Base-by-base conservation (phyloP, 2,329 filamentous ascomycete genomes). In the Aureobasidium vineae region DNA sequence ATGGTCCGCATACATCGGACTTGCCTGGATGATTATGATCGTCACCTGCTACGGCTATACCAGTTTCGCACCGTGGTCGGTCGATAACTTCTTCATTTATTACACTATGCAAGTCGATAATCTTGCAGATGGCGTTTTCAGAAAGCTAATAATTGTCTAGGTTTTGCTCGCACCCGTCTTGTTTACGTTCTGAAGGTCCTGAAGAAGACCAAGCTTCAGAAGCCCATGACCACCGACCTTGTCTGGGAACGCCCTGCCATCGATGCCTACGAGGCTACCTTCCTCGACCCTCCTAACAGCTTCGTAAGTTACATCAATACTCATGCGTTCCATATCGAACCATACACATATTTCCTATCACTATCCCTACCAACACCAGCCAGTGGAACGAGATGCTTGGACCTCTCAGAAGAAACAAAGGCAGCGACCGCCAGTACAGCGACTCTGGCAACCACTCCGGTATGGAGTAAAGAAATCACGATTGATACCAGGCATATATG, bases 171-270 rank as follows among this genome's bases (percentile, higher is more conserved):
- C 82, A 0, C 80, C 82, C 8, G 72, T 85, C 41, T 76, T 86
- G 33, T 89, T 83, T 73, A 63, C 82, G 23, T 79, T 80, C 71
- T 91, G 86, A 91, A 90, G 77, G 8, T 90, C 1, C 23, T 86
- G 73, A 85, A 87, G 78, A 79, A 79, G 66, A 90, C 87, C 1
- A 81, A 80, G 67, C 78, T 84, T 61, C 78, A 87, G 21, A 76
- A 77, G 2, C 78, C 86, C 0, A 73, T 79, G 5, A 83, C 89
- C 72, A 81, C 82, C 3, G 86, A 89, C 71, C 78, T 88, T 19
- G 77, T 86, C 49, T 85, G 85, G 85, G 81, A 88, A 71, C 78
- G 82, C n/a, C 85, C 85, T 26, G 71, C 79, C 26, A 84, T 88
- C 65, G 86, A 88, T 67, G 80, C 79, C 0, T 87, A 87, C 68